Percentiles rank a stretch among this genome's conserved stretches.
Conservation (phyloP, 768 basidiomycete species). For the Boletus subparvulus region DNA sequence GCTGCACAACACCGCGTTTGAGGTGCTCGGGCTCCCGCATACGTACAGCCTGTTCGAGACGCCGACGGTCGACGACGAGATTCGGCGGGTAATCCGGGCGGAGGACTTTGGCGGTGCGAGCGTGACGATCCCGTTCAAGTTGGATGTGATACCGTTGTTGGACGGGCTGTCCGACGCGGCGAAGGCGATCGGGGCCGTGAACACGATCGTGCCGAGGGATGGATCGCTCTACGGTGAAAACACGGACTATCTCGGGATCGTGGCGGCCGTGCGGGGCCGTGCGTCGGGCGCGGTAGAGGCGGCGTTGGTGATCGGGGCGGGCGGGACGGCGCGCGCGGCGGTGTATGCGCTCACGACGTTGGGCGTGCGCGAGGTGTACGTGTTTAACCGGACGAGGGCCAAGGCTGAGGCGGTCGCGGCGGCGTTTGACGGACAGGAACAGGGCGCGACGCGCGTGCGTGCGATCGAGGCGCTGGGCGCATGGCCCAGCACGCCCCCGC, state of each 20-base stretch:
- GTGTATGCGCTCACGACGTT: slow-evolving; percentile 82
- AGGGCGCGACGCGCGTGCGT: slow-evolving; percentile 45
- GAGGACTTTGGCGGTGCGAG: slow-evolving; percentile 91
- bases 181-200: slow-evolving; percentile 87
- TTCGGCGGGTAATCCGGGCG: slow-evolving; percentile 59
- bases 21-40: slow-evolving; percentile 80
- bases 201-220: slow-evolving; percentile 67
- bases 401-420: slow-evolving; percentile 70
- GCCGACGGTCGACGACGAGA: slow-evolving; percentile 56
- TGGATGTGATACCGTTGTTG: slow-evolving; percentile 83
- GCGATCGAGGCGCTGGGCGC: slow-evolving; percentile 57
- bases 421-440: slow-evolving; percentile 48
- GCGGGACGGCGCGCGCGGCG: slow-evolving; percentile 92
- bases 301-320: slow-evolving; percentile 89
- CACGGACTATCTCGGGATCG: slow-evolving; percentile 94
- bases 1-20: slow-evolving; percentile 88
- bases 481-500: slow-evolving; percentile 56
- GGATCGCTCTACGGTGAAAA: slow-evolving; percentile 82
- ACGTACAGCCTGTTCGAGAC: slow-evolving; percentile 80
- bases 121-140: slow-evolving; percentile 95
- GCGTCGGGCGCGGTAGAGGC: slow-evolving; percentile 40
- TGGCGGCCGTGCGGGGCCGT: slow-evolving; percentile 47
- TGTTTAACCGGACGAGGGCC: slow-evolving; percentile 80
- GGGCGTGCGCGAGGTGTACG: slow-evolving; percentile 67
- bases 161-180: slow-evolving; percentile 81